These are phyloP conservation scores for Nemophila menziesii DNA, from an alignment of 257 asterid genomes.

Conservation along the genomic window DNA sequence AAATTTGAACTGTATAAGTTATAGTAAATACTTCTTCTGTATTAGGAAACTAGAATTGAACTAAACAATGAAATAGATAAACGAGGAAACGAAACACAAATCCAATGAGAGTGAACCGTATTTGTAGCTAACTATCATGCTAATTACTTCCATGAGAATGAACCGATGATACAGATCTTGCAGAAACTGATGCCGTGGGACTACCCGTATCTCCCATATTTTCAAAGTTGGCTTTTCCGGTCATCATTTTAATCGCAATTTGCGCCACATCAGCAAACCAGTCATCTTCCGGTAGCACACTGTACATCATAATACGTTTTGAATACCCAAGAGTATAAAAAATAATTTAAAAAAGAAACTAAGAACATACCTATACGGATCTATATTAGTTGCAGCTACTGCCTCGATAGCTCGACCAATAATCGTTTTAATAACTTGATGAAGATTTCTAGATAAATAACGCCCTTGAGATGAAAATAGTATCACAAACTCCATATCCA, in stretches of 20 bases:
- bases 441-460: constrained; percentile 74
- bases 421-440: constrained; percentile 81
- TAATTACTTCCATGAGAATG: constrained; percentile 63
- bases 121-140: constrained; percentile 12
- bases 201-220: constrained; percentile 31
- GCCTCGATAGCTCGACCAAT: constrained; percentile 83
- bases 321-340: not conserved
- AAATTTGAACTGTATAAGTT: too few relatives aligned
- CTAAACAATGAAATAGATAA: not conserved
- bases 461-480: constrained; percentile 91
- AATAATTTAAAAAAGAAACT: too few relatives aligned
- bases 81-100: not conserved
- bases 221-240: constrained; percentile 55
- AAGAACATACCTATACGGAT: constrained; percentile 56
- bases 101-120: too few relatives aligned
- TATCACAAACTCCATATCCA: constrained; percentile 96
- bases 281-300: constrained; percentile 78
- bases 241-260: constrained; percentile 67
- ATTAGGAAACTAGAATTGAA: too few relatives aligned
- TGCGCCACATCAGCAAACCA: constrained; percentile 95
- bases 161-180: constrained; percentile 51
- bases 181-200: constrained; percentile 51
- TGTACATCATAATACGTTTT: constrained; percentile 12
- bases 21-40: too few relatives aligned
- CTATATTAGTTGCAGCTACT: constrained; percentile 59